Evolutionary conservation across 2,329 filamentous ascomycete genomes (phyloP), one percentile per base, ranked within the genome.

Genomic region (Chrysoporthe austroafricana): DNA sequence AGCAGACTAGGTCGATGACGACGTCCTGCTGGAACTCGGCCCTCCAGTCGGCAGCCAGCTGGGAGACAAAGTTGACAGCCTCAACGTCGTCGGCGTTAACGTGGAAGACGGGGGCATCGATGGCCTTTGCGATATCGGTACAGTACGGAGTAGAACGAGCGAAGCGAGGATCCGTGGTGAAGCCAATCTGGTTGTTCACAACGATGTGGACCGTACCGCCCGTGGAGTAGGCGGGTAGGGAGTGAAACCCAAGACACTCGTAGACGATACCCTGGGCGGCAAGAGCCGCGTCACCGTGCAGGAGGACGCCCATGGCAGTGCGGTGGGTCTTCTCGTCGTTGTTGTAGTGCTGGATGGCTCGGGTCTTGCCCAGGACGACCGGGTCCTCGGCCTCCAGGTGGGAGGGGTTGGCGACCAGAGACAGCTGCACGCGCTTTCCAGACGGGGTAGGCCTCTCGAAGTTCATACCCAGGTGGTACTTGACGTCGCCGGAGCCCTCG

Each of bases 401-500:
- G 66, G 96, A 99, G 50, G 96, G 96, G 81, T 99, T 99, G 82
- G 96, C 96, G 69, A 99, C 96, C 62, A 99, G 89, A 70, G 96
- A 99, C 65, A 99, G 89, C 84, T 99, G 96, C n/a, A 99, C 96
- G 72, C 96, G 96, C 88, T 98, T 98, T 75, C 96, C 96, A 56
- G 95, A 98, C 68, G 96, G 96, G 11, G 96, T 99, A 65, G 96
- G 96, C 71, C 96, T 93, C 85, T 99, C 96, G 74, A 99, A 99
- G 86, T 99, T 99, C 96, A 99, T 99, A 78, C 96, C 96, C 76
- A 99, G 85, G 84, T 99, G 96, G 84, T 99, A 99, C 83, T 99
- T 99, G 81, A 99, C 96, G 79, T 99, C 96, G 75, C 96, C 96
- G 68, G 96, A 98, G 69, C 96, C 96, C 83, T 99, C 95, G 74